Percentiles rank a stretch among this genome's conserved stretches.
phyloP scores from a whole-genome alignment of 257 asterid species.

The Ocimum tenuiflorum region DNA sequence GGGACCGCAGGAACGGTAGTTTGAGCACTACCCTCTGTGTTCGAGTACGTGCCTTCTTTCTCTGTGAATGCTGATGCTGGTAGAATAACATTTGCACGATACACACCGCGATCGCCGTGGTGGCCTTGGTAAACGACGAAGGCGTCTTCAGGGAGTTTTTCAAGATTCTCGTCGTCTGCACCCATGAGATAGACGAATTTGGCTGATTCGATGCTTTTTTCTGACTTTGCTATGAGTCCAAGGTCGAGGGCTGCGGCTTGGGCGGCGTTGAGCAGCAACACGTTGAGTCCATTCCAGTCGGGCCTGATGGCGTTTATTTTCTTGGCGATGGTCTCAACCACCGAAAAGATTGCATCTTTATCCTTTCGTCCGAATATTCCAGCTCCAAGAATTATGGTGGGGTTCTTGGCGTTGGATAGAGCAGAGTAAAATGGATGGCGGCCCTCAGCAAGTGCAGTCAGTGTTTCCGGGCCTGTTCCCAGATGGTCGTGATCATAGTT shows the following conservation, averaged over 20 bases:
- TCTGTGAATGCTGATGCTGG: slow-evolving; percentile 92
- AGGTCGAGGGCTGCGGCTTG: slow-evolving; percentile 99
- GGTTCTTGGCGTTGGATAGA: slow-evolving; percentile 75
- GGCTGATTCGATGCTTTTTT: slow-evolving; percentile 59
- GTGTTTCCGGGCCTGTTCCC: slow-evolving; percentile 73
- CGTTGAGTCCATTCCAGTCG: slow-evolving; percentile 84
- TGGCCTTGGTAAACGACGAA: slow-evolving; percentile 98
- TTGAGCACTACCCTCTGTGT: slow-evolving; percentile 92
- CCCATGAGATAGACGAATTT: slow-evolving; percentile 91
- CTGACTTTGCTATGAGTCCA: slow-evolving; percentile 85
- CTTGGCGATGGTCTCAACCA: slow-evolving; percentile 60
- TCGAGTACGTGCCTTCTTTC: slow-evolving; percentile 85
- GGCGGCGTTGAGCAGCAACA: slow-evolving; percentile 73
- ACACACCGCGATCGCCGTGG: slow-evolving; percentile 82
- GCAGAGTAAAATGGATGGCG: slow-evolving; percentile 66
- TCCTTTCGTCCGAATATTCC: slow-evolving; percentile 74
- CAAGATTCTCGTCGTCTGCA: slow-evolving; percentile 78
- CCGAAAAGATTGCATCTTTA: slow-evolving; percentile 68
- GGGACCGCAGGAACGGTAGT: slow-evolving; percentile 89
- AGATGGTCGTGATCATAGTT: slow-evolving; percentile 89
- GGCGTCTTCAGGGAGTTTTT: slow-evolving; percentile 71
- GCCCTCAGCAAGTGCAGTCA: slow-evolving; percentile 65
- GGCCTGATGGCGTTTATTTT: slow-evolving; percentile 61
- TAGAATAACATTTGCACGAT: slow-evolving; percentile 87
- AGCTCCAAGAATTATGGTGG: slow-evolving; percentile 74